Conservation (phyloP, 164 flowering plant genomes). For the Annona cherimola region DNA sequence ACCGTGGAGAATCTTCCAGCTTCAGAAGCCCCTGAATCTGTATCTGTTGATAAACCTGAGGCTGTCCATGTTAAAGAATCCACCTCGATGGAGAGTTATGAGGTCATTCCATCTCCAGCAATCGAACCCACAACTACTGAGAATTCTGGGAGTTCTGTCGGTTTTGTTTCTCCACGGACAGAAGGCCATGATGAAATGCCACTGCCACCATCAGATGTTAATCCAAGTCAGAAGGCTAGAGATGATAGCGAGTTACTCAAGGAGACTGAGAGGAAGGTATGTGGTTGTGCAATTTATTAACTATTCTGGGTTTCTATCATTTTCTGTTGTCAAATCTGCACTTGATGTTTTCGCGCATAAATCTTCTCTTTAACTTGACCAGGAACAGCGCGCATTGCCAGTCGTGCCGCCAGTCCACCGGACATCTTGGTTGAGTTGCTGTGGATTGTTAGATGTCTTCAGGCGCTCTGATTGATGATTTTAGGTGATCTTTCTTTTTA, state of each 20-base stretch:
- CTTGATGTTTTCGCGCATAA: background rate
- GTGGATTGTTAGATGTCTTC: slow-evolving; percentile 57
- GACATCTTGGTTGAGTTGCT: slow-evolving; percentile 54
- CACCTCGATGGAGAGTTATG: slow-evolving; percentile 6
- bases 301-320: background rate
- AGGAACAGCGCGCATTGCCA: background rate
- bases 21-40: background rate
- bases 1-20: background rate
- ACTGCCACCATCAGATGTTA: slow-evolving; percentile 8
- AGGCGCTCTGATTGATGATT: slow-evolving; percentile 37
- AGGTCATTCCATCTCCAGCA: background rate
- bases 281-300: slow-evolving; percentile 10
- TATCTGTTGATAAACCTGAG: background rate
- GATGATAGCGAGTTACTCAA: slow-evolving; percentile 9
- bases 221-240: slow-evolving; percentile 10
- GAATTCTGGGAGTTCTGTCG: slow-evolving; percentile 11
- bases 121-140: background rate
- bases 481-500: slow-evolving; percentile 21
- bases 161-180: background rate
- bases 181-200: slow-evolving; percentile 12
- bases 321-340: background rate
- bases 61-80: slow-evolving; percentile 11
- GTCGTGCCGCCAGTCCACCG: slow-evolving; percentile 20
- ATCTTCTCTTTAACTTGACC: background rate
- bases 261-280: slow-evolving; percentile 21